Base-by-base conservation (phyloP, 176 grass and related monocot genomes). In the Hyparrhenia diplandra region DNA sequence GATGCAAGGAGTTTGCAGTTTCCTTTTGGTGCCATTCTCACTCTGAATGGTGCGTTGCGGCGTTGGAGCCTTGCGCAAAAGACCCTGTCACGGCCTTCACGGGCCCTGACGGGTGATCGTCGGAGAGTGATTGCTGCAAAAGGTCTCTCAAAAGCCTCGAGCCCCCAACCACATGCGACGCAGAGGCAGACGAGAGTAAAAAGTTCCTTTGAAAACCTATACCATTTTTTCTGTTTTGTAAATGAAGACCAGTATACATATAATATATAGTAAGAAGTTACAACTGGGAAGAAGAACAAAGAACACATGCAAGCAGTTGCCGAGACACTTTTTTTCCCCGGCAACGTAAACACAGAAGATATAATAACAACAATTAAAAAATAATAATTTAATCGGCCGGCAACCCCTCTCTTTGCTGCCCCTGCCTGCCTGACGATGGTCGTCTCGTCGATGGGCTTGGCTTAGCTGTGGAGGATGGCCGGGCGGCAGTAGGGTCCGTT, bases 401-500 rank as follows among this genome's bases (percentile, higher is more conserved):
- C n/a, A n/a, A n/a, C 10, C 25, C 34, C 2, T 20, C 2, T 0
- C 31, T 0, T 21, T 1, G 30, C 29, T 20, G 42, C 43, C 13
- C 43, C 43, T 5, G 16, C 13, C 43, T 17, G 27, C 27, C 28
- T 20, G 4, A 20, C 23, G 47, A 11, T 16, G 25, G 6, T 37
- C 1, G 41, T n/a, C n/a, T n/a, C n/a, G n/a, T n/a, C n/a, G n/a
- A 43, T 43, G 21, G 2, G 42, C 42, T 45, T 18, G 43, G n/a
- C 32, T 36, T 70, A 89, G 82, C 67, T 61, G 70, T 70, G 78
- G 74, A 80, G 51, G 37, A 93, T 90, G 17, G 82, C 74, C 2
- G 91, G 91, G 79, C 39, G 37, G 85, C 88, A 87, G 88, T 77
- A 90, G 0, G 85, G 69, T 1, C 91, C 88, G 30, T 76, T 87